phyloP scores from a whole-genome alignment of 2,329 filamentous ascomycete genomes.

The Aspergillus pseudoglaucus region DNA sequence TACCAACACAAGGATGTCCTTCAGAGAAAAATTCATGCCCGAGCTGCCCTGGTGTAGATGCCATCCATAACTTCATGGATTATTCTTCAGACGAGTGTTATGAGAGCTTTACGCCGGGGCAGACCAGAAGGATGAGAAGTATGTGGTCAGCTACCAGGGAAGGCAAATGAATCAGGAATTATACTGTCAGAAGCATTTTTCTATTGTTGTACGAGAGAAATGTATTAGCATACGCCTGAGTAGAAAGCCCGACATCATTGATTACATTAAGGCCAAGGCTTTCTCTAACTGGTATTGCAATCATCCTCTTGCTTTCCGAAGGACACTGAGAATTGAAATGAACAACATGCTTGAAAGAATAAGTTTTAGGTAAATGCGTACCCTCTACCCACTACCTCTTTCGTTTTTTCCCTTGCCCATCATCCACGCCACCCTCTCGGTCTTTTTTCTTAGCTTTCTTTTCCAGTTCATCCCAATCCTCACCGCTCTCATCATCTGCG shows the following conservation, averaged over 20 bases:
- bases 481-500: slow-evolving; percentile 65
- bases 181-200: not conserved
- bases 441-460: slow-evolving; percentile 69
- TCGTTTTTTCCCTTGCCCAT: slow-evolving; percentile 63
- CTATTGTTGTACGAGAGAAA: too few relatives aligned
- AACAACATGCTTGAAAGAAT: not conserved
- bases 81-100: slow-evolving; percentile 53
- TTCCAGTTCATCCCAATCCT: slow-evolving; percentile 94
- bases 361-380: not conserved
- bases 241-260: too few relatives aligned
- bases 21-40: slow-evolving; percentile 47
- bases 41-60: slow-evolving; percentile 39
- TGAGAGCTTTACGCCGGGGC: slow-evolving; percentile 45
- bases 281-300: too few relatives aligned
- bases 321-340: too few relatives aligned
- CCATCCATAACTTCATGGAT: slow-evolving; percentile 57
- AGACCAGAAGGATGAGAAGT: slow-evolving; percentile 46
- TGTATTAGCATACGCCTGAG: too few relatives aligned
- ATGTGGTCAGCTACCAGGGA: slow-evolving; percentile 44
- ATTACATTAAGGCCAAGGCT: too few relatives aligned
- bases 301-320: too few relatives aligned
- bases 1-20: slow-evolving; percentile 55
- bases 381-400: slow-evolving; percentile 52
- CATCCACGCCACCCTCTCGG: slow-evolving; percentile 47
- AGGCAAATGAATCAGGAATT: slow-evolving; percentile 21